Conservation (phyloP, 176 grass and related monocot genomes). For the Carex scoparia region DNA sequence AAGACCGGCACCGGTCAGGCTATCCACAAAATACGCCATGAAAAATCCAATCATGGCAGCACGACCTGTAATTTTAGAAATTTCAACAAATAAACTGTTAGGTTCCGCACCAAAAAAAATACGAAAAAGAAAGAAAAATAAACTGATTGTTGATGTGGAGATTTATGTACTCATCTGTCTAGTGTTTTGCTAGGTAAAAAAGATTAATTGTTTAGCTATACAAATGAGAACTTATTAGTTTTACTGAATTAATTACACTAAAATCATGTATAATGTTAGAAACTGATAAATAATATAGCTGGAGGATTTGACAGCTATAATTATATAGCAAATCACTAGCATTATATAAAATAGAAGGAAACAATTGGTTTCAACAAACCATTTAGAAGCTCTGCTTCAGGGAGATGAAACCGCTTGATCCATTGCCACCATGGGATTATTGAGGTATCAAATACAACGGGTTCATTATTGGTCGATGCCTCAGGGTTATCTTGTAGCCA, state of each 20-base stretch:
- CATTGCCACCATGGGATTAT: slow-evolving; percentile 92
- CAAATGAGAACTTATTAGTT: background rate
- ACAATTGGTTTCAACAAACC: slow-evolving; percentile 43
- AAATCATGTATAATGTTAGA: background rate
- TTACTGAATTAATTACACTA: background rate
- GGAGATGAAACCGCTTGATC: slow-evolving; percentile 86
- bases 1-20: slow-evolving; percentile 72
- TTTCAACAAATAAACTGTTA: background rate
- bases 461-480: slow-evolving; percentile 49
- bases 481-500: slow-evolving; percentile 93
- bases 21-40: slow-evolving; percentile 98
- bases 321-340: background rate
- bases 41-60: slow-evolving; percentile 98
- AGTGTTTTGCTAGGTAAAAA: background rate
- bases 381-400: slow-evolving; percentile 93
- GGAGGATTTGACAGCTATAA: background rate
- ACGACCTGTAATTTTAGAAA: slow-evolving; percentile 47
- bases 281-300: background rate
- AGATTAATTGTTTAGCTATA: background rate
- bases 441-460: slow-evolving; percentile 70
- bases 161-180: background rate
- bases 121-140: background rate
- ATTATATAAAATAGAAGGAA: slow-evolving; percentile 6
- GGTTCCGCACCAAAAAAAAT: background rate
- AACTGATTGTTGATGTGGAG: background rate